Evolutionary conservation across 805 yeast genomes (phyloP), one percentile per base, ranked within the genome.

Genomic region (Candida corydali): DNA sequence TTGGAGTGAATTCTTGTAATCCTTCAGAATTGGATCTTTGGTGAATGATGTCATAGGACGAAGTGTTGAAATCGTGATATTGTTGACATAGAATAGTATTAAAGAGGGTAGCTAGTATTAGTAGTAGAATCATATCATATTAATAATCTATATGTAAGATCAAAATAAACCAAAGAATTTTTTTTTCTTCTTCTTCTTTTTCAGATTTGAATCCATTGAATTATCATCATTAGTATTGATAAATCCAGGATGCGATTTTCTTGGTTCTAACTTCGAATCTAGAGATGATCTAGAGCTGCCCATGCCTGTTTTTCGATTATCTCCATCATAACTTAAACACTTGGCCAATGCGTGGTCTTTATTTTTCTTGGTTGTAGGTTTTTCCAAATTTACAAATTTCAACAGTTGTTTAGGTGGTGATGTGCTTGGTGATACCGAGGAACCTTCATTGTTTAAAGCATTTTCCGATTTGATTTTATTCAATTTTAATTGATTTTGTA

Each of bases 231-330:
- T 19, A 28, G 30, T 26, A 24, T 24, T 24, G 6, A 19, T 33
- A 23, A 63, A 48, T 36, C 61, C 69, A 3, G 72, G 73, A 36
- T 65, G 69, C 11, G 70, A 63, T 40, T 58, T 60, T 14, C 53
- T 42, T 1, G 70, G 69, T 44, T 57, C 64, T 28, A 67, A 44
- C 12, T 42, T 40, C 7, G 64, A 62, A 3, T 17, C 46, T 11
- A 39, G 15, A 16, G 17, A 19, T 36, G 30, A 25, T 15, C 31
- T 27, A 20, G 12, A 17, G 15, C 31, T 26, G 10, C 11, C 15
- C 15, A 29, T 18, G 14, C 32, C 32, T 7, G 18, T 8, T 30
- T 22, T 30, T 19, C 32, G 33, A 5, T 39, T 36, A 23, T 50
- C 52, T 15, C 57, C 59, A 22, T 65, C 71, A 43, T 65, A 59